Evolutionary conservation across 352 stramenopile genomes (phyloP).

Genomic region (Phytophthora sp.): DNA sequence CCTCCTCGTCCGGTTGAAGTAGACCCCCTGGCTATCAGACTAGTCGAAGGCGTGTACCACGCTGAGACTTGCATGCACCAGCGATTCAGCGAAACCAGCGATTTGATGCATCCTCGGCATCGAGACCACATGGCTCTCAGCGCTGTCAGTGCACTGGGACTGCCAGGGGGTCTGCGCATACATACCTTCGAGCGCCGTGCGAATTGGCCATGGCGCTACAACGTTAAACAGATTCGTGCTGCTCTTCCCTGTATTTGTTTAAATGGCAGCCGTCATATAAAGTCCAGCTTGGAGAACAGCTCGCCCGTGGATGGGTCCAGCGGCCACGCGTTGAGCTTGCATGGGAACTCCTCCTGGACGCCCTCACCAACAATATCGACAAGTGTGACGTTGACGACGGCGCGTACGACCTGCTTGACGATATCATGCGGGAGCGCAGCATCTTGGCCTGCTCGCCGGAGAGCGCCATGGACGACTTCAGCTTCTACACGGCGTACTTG

Average conservation of each 20-base stretch:
- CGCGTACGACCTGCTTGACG: conserved; percentile 57
- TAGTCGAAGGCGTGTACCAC: conserved; percentile 16
- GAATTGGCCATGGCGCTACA: no score
- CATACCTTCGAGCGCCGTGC: no score
- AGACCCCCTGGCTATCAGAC: conserved; percentile 5
- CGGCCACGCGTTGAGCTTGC: conserved; percentile 64
- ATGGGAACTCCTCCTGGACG: conserved; percentile 60
- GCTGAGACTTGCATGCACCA: conserved; percentile 15
- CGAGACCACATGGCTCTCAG: no score
- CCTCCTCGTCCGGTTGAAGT: conserved; percentile 9
- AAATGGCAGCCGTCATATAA: conserved; percentile 31
- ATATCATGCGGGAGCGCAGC: conserved; percentile 47
- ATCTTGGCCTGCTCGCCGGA: conserved; percentile 49
- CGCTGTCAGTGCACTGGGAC: no score
- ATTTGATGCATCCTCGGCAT: conserved; percentile 11
- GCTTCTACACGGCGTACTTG: conserved; percentile 69
- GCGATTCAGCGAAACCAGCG: background rate
- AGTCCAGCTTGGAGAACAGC: conserved; percentile 50
- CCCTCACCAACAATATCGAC: conserved; percentile 54
- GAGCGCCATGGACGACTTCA: conserved; percentile 68
- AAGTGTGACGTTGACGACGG: conserved; percentile 67
- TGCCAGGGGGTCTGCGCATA: no score
- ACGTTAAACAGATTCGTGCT: no score
- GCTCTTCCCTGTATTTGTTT: no score
- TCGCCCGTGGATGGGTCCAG: conserved; percentile 41